These are phyloP conservation scores for Cladosporium sp. DNA, from an alignment of 2,329 filamentous ascomycete species.

Conservation along the genomic window DNA sequence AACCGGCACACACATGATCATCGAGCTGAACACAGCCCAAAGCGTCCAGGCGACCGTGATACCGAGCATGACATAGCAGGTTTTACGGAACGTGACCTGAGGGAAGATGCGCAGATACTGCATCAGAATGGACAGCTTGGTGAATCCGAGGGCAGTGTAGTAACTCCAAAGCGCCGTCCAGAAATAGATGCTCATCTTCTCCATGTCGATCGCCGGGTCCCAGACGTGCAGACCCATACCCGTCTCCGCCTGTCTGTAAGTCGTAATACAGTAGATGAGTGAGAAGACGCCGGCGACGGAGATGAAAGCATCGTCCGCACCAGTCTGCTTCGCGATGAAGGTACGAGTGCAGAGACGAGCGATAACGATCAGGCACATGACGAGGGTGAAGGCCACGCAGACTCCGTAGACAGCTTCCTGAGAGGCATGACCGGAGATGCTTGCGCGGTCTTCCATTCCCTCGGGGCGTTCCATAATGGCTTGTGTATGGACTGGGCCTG, in stretches of 20 bases:
- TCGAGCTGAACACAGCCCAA: constrained; percentile 13
- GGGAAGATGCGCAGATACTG: constrained; percentile 48
- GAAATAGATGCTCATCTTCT: background rate
- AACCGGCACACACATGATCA: constrained; percentile 13
- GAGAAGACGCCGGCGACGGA: constrained; percentile 1
- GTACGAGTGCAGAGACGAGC: constrained; percentile 5
- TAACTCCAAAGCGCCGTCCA: constrained; percentile 36
- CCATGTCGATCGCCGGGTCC: constrained; percentile 1
- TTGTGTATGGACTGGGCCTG: background rate
- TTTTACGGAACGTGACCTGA: constrained; percentile 32
- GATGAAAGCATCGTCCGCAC: constrained; percentile 6
- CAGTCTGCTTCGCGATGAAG: constrained; percentile 9
- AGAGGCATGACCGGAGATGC: constrained; percentile 5
- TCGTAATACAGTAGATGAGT: constrained; percentile 3
- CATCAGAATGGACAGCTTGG: constrained; percentile 45
- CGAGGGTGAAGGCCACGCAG: constrained; percentile 2
- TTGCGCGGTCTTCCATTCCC: constrained; percentile 2
- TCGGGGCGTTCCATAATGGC: background rate
- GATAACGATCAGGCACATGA: constrained; percentile 8
- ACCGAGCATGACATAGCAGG: constrained; percentile 10
- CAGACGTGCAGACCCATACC: constrained; percentile 10
- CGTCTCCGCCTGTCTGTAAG: constrained; percentile 1
- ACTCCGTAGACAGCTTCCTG: constrained; percentile 4
- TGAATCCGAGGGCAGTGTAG: constrained; percentile 35
- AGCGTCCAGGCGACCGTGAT: constrained; percentile 11